phyloP scores from a whole-genome alignment of 805 yeast genomes.

The Cyberlindnera galapagoensis region DNA sequence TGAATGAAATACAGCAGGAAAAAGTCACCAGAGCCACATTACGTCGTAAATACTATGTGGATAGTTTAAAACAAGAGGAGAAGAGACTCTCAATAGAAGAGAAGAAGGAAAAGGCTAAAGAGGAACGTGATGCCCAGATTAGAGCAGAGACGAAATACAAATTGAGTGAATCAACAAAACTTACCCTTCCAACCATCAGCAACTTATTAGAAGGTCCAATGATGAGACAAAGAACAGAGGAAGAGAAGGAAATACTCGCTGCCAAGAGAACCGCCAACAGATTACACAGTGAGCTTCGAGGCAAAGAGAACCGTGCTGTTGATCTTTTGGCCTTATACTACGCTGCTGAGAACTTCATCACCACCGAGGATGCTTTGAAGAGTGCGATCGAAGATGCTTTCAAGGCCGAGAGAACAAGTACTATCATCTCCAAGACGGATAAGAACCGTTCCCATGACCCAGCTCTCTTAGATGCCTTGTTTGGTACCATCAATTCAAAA shows the following conservation, averaged over 20 bases:
- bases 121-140: constrained; percentile 22
- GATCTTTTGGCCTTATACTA: constrained; percentile 67
- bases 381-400: constrained; percentile 54
- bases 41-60: constrained; percentile 65
- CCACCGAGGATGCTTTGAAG: constrained; percentile 61
- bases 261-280: constrained; percentile 67
- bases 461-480: constrained; percentile 26
- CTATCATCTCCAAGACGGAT: constrained; percentile 2
- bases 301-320: constrained; percentile 46
- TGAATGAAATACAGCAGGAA: constrained; percentile 22
- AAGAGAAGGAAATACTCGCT: constrained; percentile 50
- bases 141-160: constrained; percentile 34
- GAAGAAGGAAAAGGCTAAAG: constrained; percentile 23
- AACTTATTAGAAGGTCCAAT: constrained; percentile 59
- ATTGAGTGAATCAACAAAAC: constrained; percentile 42
- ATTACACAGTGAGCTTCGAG: constrained; percentile 43
- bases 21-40: constrained; percentile 43
- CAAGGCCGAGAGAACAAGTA: constrained; percentile 16
- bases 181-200: constrained; percentile 79
- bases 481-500: constrained; percentile 29
- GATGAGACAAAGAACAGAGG: constrained; percentile 65
- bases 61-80: constrained; percentile 39
- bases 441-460: constrained; percentile 18
- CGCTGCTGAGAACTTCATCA: constrained; percentile 59
- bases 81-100: constrained; percentile 28